Conservation (phyloP, 768 basidiomycete genomes). For the Suillus hirtellus region DNA sequence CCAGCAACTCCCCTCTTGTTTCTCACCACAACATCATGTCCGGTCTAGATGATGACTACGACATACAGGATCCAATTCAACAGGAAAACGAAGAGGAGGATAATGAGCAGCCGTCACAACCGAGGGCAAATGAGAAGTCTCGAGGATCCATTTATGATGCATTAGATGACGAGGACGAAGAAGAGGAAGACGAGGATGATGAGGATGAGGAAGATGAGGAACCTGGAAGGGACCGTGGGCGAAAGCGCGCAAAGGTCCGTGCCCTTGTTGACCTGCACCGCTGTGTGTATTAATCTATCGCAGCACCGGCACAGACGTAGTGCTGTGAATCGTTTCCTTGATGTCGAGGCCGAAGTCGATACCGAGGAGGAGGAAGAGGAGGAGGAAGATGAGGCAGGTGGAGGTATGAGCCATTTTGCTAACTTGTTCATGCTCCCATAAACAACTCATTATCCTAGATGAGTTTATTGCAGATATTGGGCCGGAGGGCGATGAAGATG, state of each 20-base stretch:
- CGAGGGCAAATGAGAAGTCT: conserved; percentile 25
- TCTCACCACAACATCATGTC: conserved; percentile 37
- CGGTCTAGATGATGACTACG: conserved; percentile 38
- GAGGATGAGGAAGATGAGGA: conserved; percentile 62
- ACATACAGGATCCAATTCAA: conserved; percentile 29
- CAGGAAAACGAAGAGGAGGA: conserved; percentile 43
- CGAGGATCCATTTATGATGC: conserved; percentile 37
- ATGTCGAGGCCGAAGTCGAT: conserved; percentile 94
- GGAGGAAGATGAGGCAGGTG: conserved; percentile 74
- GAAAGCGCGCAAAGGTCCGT: conserved; percentile 64
- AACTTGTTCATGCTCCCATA: neutral
- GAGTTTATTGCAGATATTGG: conserved; percentile 67
- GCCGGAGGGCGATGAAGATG: conserved; percentile 67
- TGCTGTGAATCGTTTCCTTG: conserved; percentile 81
- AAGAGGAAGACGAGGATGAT: conserved; percentile 50
- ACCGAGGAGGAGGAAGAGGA: conserved; percentile 97
- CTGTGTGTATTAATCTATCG: conserved; percentile 15
- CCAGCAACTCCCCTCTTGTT: neutral
- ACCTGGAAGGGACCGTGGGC: conserved; percentile 45
- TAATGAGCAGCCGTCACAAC: conserved; percentile 31
- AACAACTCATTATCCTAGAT: conserved; percentile 40
- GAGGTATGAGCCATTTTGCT: conserved; percentile 36
- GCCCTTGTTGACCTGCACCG: neutral
- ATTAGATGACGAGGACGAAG: conserved; percentile 41
- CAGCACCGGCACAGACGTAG: conserved; percentile 68